These are phyloP conservation scores for Beauveria pseudobassiana DNA, from an alignment of 2,329 filamentous ascomycete species.

Conservation along the genomic window DNA sequence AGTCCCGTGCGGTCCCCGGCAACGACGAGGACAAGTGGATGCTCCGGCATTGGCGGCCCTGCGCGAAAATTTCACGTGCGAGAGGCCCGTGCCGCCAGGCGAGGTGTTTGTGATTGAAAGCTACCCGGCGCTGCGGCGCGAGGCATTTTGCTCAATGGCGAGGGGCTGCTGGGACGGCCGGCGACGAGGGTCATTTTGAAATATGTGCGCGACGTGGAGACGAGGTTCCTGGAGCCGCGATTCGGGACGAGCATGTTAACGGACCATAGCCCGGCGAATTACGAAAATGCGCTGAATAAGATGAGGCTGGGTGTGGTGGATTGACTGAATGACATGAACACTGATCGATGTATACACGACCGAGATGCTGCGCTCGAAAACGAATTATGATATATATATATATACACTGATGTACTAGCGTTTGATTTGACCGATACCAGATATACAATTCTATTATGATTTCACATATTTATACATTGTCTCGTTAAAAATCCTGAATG, in stretches of 20 bases:
- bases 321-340: conserved; percentile 4
- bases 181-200: conserved; percentile 62
- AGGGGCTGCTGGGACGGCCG: conserved; percentile 51
- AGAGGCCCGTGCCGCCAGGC: conserved; percentile 66
- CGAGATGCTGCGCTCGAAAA: neutral
- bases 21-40: conserved; percentile 63
- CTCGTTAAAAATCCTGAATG: conserved; percentile 59
- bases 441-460: neutral
- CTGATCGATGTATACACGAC: neutral
- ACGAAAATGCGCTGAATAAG: conserved; percentile 61
- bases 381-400: conserved; percentile 13
- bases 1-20: conserved; percentile 21
- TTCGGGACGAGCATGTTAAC: conserved; percentile 68
- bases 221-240: conserved; percentile 59
- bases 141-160: conserved; percentile 48
- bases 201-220: conserved; percentile 65
- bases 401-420: neutral
- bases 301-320: conserved; percentile 43
- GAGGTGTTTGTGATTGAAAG: conserved; percentile 69
- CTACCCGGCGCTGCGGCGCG: conserved; percentile 57
- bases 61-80: conserved; percentile 58
- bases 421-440: neutral
- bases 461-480: neutral
- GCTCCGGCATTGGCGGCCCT: conserved; percentile 58
- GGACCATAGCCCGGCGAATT: conserved; percentile 68